Base-by-base conservation (phyloP, 306 rosid genomes). In the Vigna radiata region DNA sequence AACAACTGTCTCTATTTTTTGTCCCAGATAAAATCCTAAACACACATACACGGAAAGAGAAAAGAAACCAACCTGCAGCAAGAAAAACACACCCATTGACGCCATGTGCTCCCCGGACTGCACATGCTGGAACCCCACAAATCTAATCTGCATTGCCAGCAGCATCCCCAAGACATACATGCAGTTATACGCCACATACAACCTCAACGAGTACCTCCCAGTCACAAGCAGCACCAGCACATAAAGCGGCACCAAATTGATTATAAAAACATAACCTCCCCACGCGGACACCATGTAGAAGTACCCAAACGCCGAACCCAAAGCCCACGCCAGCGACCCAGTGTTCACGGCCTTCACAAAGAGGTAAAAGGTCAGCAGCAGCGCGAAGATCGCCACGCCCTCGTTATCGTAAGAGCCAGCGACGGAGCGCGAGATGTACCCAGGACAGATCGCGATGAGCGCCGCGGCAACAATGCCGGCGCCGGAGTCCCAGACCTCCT, bases 41-140 rank as follows among this genome's bases (percentile, higher is more conserved):
- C 44, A 60, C 2, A 47, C 18, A 70, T 12, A 18, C 29, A 83
- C 1, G 18, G 13, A 54, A 11, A 23, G 63, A 2, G 6, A 71
- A 55, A 56, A 74, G 6, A 11, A 23, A 48, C 23, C 27, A 77
- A 92, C 99, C 99, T 96, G 99, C 77, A 96, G 84, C 89, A 96
- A 83, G 96, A 96, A 96, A 91, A 96, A 96, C 55, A 96, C 98
- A 1, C 99, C 99, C 99, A 96, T 89, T 12, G 99, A 93, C 58
- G 91, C 99, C 99, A 96, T 96, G 77, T 96, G 99, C 86, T 96
- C 99, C 65, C 99, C 99, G 17, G 99, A 96, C 80, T 96, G 99
- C 10, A 96, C 99, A 77, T 96, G 99, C 81, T 96, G 99, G 83
- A 96, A 96, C 27, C 99, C 99, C 61, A 96, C 99, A 13, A 96